These are phyloP conservation scores for Neoscytalidium dimidiatum DNA, from an alignment of 2,329 filamentous ascomycete species.

Conservation along the genomic window DNA sequence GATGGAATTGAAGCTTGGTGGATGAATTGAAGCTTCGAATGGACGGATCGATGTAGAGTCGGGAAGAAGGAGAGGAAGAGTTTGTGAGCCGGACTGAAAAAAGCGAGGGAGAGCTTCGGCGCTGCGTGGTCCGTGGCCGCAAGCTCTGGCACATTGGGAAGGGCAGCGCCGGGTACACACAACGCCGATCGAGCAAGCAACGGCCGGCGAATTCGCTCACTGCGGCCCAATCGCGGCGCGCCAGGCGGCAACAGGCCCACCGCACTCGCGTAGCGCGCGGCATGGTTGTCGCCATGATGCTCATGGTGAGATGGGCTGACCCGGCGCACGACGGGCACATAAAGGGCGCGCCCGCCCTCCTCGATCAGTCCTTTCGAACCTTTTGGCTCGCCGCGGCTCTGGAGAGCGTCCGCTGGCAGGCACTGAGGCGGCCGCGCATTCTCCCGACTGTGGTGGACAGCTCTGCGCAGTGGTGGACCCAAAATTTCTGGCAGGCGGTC, in stretches of 20 bases:
- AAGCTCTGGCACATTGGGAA: conserved; percentile 14
- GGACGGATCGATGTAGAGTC: conserved; percentile 18
- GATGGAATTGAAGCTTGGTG: conserved; percentile 25
- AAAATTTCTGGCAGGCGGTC: conserved; percentile 12
- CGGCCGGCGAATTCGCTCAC: conserved; percentile 14
- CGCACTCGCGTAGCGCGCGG: conserved; percentile 11
- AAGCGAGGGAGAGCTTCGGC: conserved; percentile 19
- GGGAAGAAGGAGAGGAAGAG: conserved; percentile 16
- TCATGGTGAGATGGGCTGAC: conserved; percentile 6
- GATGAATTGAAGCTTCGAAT: conserved; percentile 21
- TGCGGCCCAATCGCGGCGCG: conserved; percentile 14
- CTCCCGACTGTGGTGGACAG: background rate
- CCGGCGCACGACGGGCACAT: conserved; percentile 13
- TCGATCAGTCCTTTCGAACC: background rate
- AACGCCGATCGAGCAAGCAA: conserved; percentile 13
- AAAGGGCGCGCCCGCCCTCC: conserved; percentile 8
- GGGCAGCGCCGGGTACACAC: conserved; percentile 13
- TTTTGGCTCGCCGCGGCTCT: background rate
- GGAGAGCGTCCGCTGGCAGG: background rate
- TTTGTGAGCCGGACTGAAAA: conserved; percentile 16
- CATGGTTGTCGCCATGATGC: background rate
- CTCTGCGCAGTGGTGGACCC: conserved; percentile 13
- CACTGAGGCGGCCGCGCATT: background rate
- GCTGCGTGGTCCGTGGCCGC: conserved; percentile 18
- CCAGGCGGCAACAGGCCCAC: conserved; percentile 15